Percentiles rank a stretch among this genome's conserved stretches.
Evolutionary conservation across 805 yeast genomes (phyloP).

Genomic region (Priceomyces medius): DNA sequence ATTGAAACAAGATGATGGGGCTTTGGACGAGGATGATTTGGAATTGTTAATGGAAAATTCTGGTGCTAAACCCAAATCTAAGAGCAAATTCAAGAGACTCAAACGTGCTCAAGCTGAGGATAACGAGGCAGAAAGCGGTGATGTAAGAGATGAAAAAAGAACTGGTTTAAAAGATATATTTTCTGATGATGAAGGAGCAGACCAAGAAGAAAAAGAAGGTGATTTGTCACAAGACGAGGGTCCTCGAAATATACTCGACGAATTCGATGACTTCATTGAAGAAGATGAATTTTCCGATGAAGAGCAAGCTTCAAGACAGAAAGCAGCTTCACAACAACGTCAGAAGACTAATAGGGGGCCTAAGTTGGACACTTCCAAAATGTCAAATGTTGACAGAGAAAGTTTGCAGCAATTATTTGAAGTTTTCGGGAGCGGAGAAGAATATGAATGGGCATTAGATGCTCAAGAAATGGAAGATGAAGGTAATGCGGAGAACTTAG

Average conservation of each 20-base stretch:
- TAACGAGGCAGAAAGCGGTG: slow-evolving; percentile 9
- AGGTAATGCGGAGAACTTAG: slow-evolving; percentile 53
- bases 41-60: slow-evolving; percentile 89
- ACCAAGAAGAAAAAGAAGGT: slow-evolving; percentile 32
- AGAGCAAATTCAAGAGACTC: slow-evolving; percentile 70
- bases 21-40: slow-evolving; percentile 91
- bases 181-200: slow-evolving; percentile 48
- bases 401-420: slow-evolving; percentile 90
- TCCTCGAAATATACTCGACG: slow-evolving; percentile 56
- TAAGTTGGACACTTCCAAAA: slow-evolving; percentile 55
- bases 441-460: slow-evolving; percentile 97
- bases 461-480: slow-evolving; percentile 71
- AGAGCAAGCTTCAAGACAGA: slow-evolving; percentile 50
- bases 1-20: slow-evolving; percentile 48
- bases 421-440: slow-evolving; percentile 95
- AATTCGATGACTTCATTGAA: slow-evolving; percentile 94
- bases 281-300: slow-evolving; percentile 95
- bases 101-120: slow-evolving; percentile 60
- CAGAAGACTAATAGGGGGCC: slow-evolving; percentile 37
- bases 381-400: slow-evolving; percentile 76
- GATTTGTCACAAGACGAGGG: slow-evolving; percentile 11
- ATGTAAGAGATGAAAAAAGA: slow-evolving; percentile 8
- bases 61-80: slow-evolving; percentile 58
- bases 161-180: slow-evolving; percentile 64
- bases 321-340: slow-evolving; percentile 27